Base-by-base conservation (phyloP, 208 protist species). In the Leishmania tarentolae region DNA sequence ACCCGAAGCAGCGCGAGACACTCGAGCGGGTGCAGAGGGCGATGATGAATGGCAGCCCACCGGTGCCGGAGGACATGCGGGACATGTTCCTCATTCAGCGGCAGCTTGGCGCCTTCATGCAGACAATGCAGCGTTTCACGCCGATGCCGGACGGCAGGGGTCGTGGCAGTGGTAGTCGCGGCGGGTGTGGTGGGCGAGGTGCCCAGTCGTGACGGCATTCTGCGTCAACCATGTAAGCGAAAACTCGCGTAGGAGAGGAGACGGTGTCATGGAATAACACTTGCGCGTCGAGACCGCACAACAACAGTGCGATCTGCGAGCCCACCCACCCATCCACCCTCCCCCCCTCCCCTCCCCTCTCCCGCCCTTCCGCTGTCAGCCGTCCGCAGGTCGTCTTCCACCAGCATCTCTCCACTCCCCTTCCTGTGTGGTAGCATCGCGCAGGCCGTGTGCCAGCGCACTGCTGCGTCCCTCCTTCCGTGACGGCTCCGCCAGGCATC, bases 71-170 rank as follows among this genome's bases (percentile, higher is more conserved):
- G 46, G 93, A 97, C 44, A 92, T 87, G 83, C 59, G 56, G 4
- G 88, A 90, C 11, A 93, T 96, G 91, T 84, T 89, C n/a, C 65
- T 90, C 17, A 94, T 97, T 70, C 93, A 95, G 80, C 88, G 85
- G 47, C 93, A 96, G 63, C 83, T 96, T n/a, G 87, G 82, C 28
- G 88, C 94, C 2, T 95, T 94, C 76, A 93, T 96, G 79, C 66
- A 79, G 19, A 96, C 94, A 11, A 90, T 97, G 89, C 75, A 91
- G 68, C 86, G 88, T 65, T 97, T 97, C 59, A 81, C 72, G 0
- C 74, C 56, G 72, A 35, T 65, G 77, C 72, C 63, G 15, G 46
- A 52, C 61, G 78, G 76, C 17, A 46, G 82, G 40, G 42, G 72
- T 9, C 40, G 42, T 61, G 40, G 74, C 11, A 47, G 37, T 31